These are phyloP conservation scores for Neurospora tetrasperma DNA, from an alignment of 495 filamentous ascomycete species.

Conservation along the genomic window DNA sequence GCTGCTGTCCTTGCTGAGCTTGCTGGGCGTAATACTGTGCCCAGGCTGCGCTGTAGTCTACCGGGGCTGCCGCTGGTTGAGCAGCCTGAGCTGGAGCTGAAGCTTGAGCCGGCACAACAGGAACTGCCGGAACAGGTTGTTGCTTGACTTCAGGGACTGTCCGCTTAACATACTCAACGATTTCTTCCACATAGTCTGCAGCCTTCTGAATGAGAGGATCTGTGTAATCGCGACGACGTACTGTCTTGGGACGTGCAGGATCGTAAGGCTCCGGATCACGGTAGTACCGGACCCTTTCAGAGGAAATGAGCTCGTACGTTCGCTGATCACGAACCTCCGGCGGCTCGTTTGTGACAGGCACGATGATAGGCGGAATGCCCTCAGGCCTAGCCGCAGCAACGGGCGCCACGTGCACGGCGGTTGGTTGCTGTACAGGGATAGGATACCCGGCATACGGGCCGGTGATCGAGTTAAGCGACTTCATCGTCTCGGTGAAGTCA, in stretches of 20 bases:
- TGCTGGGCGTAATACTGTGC: conserved; percentile 23
- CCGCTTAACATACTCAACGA: conserved; percentile 20
- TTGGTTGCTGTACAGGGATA: background rate
- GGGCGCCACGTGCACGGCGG: background rate
- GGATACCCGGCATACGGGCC: conserved; percentile 6
- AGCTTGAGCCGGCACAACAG: conserved; percentile 6
- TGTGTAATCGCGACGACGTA: conserved; percentile 21
- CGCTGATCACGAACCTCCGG: conserved; percentile 15
- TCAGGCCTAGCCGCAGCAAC: background rate
- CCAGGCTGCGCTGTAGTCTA: conserved; percentile 20
- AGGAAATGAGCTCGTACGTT: conserved; percentile 22
- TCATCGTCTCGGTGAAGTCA: conserved; percentile 13
- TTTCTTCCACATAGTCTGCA: conserved; percentile 19
- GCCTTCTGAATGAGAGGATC: conserved; percentile 25
- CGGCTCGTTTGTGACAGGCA: background rate
- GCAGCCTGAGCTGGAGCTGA: background rate
- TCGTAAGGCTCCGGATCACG: conserved; percentile 22
- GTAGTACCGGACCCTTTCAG: conserved; percentile 27
- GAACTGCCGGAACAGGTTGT: conserved; percentile 3
- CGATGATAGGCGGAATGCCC: background rate
- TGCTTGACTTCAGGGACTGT: conserved; percentile 16
- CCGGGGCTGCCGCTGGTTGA: conserved; percentile 7
- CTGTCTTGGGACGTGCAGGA: conserved; percentile 13
- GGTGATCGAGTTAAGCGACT: conserved; percentile 13
- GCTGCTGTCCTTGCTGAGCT: conserved; percentile 13